phyloP scores from a whole-genome alignment of 1,284 basidiomycete genomes.

The Golubevia sp. region DNA sequence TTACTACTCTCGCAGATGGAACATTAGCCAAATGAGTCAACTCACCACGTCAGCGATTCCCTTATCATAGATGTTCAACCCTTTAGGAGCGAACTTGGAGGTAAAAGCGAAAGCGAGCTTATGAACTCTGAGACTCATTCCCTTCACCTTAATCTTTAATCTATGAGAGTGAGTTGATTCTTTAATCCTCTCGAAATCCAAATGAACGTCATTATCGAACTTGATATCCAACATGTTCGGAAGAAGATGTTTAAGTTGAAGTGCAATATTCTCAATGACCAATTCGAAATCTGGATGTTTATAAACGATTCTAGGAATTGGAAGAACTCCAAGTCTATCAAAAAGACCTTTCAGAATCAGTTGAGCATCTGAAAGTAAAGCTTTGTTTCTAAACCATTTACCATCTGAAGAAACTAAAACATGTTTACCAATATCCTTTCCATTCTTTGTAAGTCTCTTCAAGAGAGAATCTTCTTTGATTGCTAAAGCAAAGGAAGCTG shows the following conservation, averaged over 20 bases:
- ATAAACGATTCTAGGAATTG: constrained; percentile 16
- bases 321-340: constrained; percentile 13
- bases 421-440: background rate
- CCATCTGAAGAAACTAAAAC: constrained; percentile 9
- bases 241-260: constrained; percentile 11
- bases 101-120: constrained; percentile 14
- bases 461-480: constrained; percentile 9
- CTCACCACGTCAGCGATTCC: constrained; percentile 17
- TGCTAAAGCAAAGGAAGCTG: constrained; percentile 2
- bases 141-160: constrained; percentile 19
- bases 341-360: constrained; percentile 10
- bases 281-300: constrained; percentile 21
- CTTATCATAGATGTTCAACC: constrained; percentile 13
- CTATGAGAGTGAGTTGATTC: constrained; percentile 6
- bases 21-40: background rate
- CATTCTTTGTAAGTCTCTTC: background rate
- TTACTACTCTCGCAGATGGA: background rate
- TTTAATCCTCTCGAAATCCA: constrained; percentile 14
- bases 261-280: constrained; percentile 19
- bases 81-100: constrained; percentile 3
- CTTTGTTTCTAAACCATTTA: background rate
- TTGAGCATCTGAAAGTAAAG: constrained; percentile 6
- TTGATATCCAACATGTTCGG: constrained; percentile 12
- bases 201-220: constrained; percentile 16
- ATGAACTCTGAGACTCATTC: constrained; percentile 17